Evolutionary conservation across 306 rosid genomes (phyloP), one percentile per base, ranked within the genome.

Genomic region (Trifolium subterraneum): DNA sequence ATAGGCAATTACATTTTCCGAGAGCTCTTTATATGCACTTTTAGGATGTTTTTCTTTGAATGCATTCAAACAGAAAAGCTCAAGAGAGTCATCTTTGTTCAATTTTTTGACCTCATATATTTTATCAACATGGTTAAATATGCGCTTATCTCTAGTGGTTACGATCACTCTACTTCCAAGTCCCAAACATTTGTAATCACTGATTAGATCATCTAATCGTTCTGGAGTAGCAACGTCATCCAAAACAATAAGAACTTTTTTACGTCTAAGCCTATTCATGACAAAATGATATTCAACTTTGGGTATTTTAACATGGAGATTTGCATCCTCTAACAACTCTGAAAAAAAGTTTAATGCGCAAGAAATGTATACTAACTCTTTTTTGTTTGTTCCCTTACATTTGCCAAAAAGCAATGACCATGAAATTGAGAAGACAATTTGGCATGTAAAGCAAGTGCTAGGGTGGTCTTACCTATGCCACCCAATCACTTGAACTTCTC

Each of bases 51-150:
- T 41, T 47, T 39, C 50, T n/a, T 33, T 18, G 66, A 85, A 85
- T 31, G 76, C 82, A 44, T 63, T 73, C 38, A 39, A 29, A 9
- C 58, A 47, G 6, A 85, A 82, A 38, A 85, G 86, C 6, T 76
- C 9, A 50, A 72, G 84, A 10, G 86, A 78, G 60, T 82, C 38
- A 2, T 62, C 8, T 6, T 48, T 10, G 25, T 63, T 64, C 77
- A 85, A 62, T 29, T 31, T 29, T 56, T 55, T 65, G 3, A 79
- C 47, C 71, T 63, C 77, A 54, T 68, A 52, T 22, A 63, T 58
- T 25, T 18, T 44, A 76, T 45, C 4, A n/a, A 68, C 73, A 36
- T 10, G 38, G 27, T 19, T 55, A 70, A 76, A 27, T 6, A 68
- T 16, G 3, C 73, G 82, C 5, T 72, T 60, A 14, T 82, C 73